Evolutionary conservation across 805 yeast genomes (phyloP).

Genomic region (Candida tibetensis): DNA sequence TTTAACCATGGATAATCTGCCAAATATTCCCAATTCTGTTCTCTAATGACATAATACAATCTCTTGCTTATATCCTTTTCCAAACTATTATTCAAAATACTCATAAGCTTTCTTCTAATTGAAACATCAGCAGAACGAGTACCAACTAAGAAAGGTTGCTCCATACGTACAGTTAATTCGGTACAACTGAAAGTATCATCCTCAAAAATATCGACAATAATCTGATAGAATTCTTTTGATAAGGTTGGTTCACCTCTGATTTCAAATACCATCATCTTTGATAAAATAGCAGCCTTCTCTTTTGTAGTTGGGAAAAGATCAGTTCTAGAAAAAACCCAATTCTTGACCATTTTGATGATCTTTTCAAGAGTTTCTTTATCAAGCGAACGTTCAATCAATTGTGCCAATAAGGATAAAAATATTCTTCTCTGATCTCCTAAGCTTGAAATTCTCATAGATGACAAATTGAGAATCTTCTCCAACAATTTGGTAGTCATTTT

Average conservation of each 20-base stretch:
- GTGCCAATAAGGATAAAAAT: conserved; percentile 81
- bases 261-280: conserved; percentile 93
- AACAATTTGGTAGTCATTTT: conserved; percentile 74
- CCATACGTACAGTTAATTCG: conserved; percentile 91
- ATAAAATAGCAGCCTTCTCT: conserved; percentile 90
- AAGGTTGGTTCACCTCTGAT: conserved; percentile 77
- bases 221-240: conserved; percentile 77
- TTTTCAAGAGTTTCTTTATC: conserved; percentile 73
- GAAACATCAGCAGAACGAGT: conserved; percentile 76
- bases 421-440: conserved; percentile 92
- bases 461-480: conserved; percentile 71
- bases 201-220: conserved; percentile 83
- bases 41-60: conserved; percentile 81
- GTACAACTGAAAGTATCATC: conserved; percentile 74
- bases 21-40: conserved; percentile 95
- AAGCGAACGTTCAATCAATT: conserved; percentile 81
- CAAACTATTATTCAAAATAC: conserved; percentile 70
- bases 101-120: conserved; percentile 75
- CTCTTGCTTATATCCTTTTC: conserved; percentile 78
- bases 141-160: conserved; percentile 93
- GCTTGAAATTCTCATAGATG: conserved; percentile 77
- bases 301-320: conserved; percentile 92
- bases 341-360: conserved; percentile 73
- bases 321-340: conserved; percentile 83
- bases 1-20: conserved; percentile 94